These are phyloP conservation scores for Allomyces arbusculus DNA, from an alignment of 192 early-diverging fungal species.

Conservation along the genomic window DNA sequence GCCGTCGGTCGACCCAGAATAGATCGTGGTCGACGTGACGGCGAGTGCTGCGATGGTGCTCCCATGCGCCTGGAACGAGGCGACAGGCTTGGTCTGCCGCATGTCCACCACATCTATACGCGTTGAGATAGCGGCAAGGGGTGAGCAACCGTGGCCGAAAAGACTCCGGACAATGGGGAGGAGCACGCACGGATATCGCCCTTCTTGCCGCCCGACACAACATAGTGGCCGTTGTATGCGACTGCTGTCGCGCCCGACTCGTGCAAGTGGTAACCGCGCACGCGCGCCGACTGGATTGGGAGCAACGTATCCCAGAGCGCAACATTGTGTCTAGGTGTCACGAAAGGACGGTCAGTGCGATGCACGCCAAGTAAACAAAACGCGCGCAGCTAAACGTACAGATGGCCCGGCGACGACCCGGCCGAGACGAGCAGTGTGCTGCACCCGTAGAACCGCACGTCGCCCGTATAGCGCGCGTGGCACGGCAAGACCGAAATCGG, in stretches of 20 bases:
- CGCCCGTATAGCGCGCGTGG: not conserved
- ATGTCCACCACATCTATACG: not conserved
- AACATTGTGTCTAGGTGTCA: not conserved
- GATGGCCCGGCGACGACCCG: not conserved
- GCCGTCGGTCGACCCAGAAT: not conserved
- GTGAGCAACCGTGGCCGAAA: too few relatives aligned
- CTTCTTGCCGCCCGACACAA: not conserved
- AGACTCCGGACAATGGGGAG: too few relatives aligned
- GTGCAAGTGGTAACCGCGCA: not conserved
- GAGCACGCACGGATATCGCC: not conserved
- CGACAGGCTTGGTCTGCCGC: not conserved
- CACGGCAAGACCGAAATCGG: not conserved
- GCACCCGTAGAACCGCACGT: not conserved
- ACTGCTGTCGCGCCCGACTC: not conserved
- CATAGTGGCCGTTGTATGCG: not conserved
- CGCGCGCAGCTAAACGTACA: not conserved
- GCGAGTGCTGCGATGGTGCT: not conserved
- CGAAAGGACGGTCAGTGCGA: too few relatives aligned
- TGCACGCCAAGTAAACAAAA: too few relatives aligned
- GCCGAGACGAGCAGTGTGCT: not conserved
- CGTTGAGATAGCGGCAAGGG: too few relatives aligned
- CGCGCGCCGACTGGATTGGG: not conserved
- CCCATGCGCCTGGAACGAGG: not conserved
- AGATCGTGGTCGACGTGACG: not conserved
- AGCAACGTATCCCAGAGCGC: not conserved